A percentile compares a stretch with the other conserved stretches of the same genome.
These are phyloP conservation scores for Neoarthrinium moseri DNA, from an alignment of 2,329 filamentous ascomycete species.

Conservation along the genomic window DNA sequence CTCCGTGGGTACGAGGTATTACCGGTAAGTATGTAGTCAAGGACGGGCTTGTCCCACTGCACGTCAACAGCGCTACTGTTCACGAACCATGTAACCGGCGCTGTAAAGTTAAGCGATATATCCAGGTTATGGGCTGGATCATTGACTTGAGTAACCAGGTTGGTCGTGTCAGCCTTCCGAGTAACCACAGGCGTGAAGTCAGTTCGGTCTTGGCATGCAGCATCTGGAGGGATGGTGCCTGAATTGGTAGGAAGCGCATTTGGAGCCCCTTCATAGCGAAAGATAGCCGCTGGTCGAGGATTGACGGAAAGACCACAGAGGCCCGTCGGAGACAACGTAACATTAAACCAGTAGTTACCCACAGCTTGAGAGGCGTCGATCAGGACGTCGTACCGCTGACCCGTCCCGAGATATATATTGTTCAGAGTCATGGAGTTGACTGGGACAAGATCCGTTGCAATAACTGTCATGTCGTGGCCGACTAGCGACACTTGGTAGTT, in stretches of 20 bases:
- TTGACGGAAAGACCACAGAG: slow-evolving; percentile 31
- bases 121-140: slow-evolving; percentile 1
- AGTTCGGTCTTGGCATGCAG: slow-evolving; percentile 17
- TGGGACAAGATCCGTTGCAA: slow-evolving; percentile 52
- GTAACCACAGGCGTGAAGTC: slow-evolving; percentile 22
- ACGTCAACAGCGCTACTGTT: slow-evolving; percentile 17
- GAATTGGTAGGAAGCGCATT: slow-evolving; percentile 24
- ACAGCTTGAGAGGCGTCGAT: slow-evolving; percentile 35
- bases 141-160: slow-evolving; percentile 16
- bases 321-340: slow-evolving; percentile 18
- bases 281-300: slow-evolving; percentile 33
- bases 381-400: slow-evolving; percentile 47
- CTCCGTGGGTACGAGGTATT: slow-evolving; percentile 15
- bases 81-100: slow-evolving; percentile 12
- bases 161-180: slow-evolving; percentile 21
- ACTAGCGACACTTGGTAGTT: slow-evolving; percentile 48
- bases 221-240: slow-evolving; percentile 20
- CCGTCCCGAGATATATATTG: slow-evolving; percentile 50
- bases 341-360: slow-evolving; percentile 42
- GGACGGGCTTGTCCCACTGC: slow-evolving; percentile 27
- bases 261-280: slow-evolving; percentile 34
- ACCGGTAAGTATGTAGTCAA: slow-evolving; percentile 21
- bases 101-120: slow-evolving; percentile 2
- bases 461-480: slow-evolving; percentile 47
- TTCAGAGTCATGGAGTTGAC: slow-evolving; percentile 47